These are phyloP conservation scores for Reticulascus tulasneorum DNA, from an alignment of 2,329 filamentous ascomycete genomes.

Conservation along the genomic window DNA sequence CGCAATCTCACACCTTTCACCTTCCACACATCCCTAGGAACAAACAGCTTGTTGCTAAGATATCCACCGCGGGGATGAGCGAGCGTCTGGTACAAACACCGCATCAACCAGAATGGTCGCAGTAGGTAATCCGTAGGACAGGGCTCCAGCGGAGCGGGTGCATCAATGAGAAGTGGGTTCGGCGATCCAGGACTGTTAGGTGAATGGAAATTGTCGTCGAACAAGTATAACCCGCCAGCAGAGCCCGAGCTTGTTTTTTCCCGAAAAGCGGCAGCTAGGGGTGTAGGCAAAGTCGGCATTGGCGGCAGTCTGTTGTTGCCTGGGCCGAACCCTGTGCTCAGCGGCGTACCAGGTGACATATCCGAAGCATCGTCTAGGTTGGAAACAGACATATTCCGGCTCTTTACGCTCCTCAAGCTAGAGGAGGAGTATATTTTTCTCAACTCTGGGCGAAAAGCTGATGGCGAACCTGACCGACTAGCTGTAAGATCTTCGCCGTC, in stretches of 20 bases:
- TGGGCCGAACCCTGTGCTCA: conserved; percentile 64
- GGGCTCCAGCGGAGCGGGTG: conserved; percentile 78
- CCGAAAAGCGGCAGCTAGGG: conserved; percentile 58
- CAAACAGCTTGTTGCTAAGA: conserved; percentile 83
- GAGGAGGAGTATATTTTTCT: conserved; percentile 69
- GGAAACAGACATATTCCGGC: conserved; percentile 67
- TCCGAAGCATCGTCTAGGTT: conserved; percentile 60
- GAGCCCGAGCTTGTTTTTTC: conserved; percentile 54
- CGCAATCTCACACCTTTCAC: conserved; percentile 93
- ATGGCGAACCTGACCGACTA: conserved; percentile 49
- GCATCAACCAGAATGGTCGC: conserved; percentile 98
- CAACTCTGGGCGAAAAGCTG: conserved; percentile 42
- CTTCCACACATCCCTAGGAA: conserved; percentile 88
- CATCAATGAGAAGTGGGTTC: conserved; percentile 56
- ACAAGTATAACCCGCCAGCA: conserved; percentile 71
- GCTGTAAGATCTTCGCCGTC: conserved; percentile 34
- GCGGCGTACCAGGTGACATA: conserved; percentile 69
- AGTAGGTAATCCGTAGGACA: conserved; percentile 86
- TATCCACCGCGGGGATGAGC: conserved; percentile 90
- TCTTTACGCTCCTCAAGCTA: conserved; percentile 67
- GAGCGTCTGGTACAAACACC: conserved; percentile 87
- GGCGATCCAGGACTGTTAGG: conserved; percentile 61
- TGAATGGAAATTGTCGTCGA: conserved; percentile 78
- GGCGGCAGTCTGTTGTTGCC: conserved; percentile 44
- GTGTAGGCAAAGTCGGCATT: conserved; percentile 64